Evolutionary conservation across 768 basidiomycete species (phyloP).

Genomic region (Suillus subaureus): DNA sequence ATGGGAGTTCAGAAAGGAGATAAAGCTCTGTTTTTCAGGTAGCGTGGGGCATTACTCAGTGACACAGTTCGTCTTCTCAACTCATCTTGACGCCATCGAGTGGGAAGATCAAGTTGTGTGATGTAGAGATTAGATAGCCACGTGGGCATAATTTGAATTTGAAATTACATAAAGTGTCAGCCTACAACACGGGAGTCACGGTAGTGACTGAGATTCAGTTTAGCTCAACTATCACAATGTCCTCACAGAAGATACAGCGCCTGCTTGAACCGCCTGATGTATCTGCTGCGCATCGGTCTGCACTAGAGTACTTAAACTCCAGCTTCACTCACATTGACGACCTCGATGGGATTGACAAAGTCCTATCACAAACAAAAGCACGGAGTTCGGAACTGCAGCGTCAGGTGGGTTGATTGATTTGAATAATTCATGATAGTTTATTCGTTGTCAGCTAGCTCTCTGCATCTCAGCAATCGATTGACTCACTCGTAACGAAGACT

Average conservation of each 20-base stretch:
- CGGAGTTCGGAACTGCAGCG: conserved; percentile 19
- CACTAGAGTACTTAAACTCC: conserved; percentile 44
- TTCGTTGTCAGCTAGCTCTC: conserved; percentile 54
- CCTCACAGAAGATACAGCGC: conserved; percentile 46
- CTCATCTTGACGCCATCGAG: conserved; percentile 6
- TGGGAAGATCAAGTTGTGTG: not conserved
- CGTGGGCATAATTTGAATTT: conserved; percentile 15
- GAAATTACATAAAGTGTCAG: not conserved
- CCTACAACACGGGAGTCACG: not conserved
- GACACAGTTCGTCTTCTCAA: not conserved
- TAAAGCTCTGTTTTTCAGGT: too few species aligned
- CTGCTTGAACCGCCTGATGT: conserved; percentile 54
- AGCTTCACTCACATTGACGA: conserved; percentile 54
- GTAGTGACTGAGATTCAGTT: not conserved
- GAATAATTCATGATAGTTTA: not conserved
- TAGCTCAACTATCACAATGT: conserved; percentile 30
- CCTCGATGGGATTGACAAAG: conserved; percentile 35
- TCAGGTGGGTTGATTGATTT: conserved; percentile 3
- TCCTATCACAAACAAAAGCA: conserved; percentile 45
- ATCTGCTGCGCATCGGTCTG: conserved; percentile 35
- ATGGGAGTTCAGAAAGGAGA: conserved; percentile 12
- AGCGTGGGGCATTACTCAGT: not conserved
- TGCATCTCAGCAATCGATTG: conserved; percentile 51
- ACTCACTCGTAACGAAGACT: conserved; percentile 49
- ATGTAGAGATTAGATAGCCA: conserved; percentile 26